Conservation (phyloP, 1,139 yeast genomes). For the Candida freyschussii region DNA sequence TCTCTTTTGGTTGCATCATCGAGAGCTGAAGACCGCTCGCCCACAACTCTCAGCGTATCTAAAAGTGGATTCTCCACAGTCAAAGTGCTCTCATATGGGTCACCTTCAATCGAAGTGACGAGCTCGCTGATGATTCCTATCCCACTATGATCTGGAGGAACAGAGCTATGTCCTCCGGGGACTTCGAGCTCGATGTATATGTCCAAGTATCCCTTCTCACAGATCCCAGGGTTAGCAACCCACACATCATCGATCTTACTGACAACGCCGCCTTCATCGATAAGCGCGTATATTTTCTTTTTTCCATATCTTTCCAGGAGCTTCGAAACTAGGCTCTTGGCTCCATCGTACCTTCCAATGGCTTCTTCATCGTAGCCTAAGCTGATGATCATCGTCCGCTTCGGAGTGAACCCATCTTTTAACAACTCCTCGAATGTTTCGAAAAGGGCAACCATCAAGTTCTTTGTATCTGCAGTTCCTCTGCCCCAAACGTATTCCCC, state of each 20-base stretch:
- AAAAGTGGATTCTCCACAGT: constrained; percentile 46
- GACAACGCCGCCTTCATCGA: constrained; percentile 57
- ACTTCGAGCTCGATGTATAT: constrained; percentile 44
- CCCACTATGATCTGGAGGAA: constrained; percentile 67
- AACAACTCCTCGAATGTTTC: constrained; percentile 54
- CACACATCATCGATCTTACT: constrained; percentile 25
- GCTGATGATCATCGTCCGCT: constrained; percentile 52
- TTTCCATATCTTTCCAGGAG: constrained; percentile 44
- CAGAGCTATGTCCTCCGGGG: constrained; percentile 69
- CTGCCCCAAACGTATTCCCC: constrained; percentile 58
- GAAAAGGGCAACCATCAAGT: constrained; percentile 47
- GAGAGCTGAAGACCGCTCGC: constrained; percentile 30
- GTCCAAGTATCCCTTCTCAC: constrained; percentile 66
- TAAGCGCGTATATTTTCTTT: constrained; percentile 50
- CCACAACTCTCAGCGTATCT: constrained; percentile 41
- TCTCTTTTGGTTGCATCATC: constrained; percentile 29
- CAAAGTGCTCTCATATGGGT: constrained; percentile 43
- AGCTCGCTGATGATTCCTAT: constrained; percentile 62
- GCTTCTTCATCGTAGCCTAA: constrained; percentile 76
- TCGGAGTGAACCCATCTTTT: constrained; percentile 42
- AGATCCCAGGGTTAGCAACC: constrained; percentile 51
- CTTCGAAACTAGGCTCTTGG: constrained; percentile 38
- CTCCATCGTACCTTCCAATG: constrained; percentile 54
- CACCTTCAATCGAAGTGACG: constrained; percentile 43
- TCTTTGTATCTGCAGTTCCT: constrained; percentile 62